Evolutionary conservation across 495 filamentous ascomycete species (phyloP).

Genomic region (Hypoxylon subgilvum): DNA sequence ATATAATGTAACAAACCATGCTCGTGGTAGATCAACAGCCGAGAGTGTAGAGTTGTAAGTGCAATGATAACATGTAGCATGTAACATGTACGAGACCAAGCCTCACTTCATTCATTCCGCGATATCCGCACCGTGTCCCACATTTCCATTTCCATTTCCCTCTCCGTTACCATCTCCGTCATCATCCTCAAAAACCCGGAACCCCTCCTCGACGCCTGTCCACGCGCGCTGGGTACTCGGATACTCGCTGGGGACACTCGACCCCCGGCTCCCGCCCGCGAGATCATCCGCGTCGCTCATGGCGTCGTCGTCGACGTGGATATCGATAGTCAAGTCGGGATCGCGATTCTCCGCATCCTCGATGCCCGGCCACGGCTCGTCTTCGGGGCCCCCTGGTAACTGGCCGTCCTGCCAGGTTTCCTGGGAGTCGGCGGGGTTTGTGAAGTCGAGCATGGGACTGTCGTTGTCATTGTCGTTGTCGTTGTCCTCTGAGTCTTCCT

Average conservation of each 20-base stretch:
- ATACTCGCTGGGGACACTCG: conserved; percentile 48
- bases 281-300: conserved; percentile 27
- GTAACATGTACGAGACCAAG: no score
- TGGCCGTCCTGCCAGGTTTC: conserved; percentile 41
- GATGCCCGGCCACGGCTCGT: conserved; percentile 52
- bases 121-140: not conserved
- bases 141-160: not conserved
- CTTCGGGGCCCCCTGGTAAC: conserved; percentile 41
- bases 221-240: conserved; percentile 45
- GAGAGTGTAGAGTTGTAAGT: no score
- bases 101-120: no score
- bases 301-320: conserved; percentile 29
- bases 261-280: conserved; percentile 36
- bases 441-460: conserved; percentile 36
- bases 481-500: conserved; percentile 13
- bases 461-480: conserved; percentile 25
- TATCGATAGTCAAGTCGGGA: conserved; percentile 34
- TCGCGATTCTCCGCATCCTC: conserved; percentile 55
- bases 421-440: conserved; percentile 12
- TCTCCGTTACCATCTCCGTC: no score
- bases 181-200: conserved; percentile 58
- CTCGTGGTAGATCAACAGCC: no score
- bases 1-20: no score
- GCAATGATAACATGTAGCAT: no score
- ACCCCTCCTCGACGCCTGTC: conserved; percentile 23